Evolutionary conservation across 164 flowering plant genomes (phyloP), one percentile per base, ranked within the genome.

Genomic region (Kalanchoe fedtschenkoi): DNA sequence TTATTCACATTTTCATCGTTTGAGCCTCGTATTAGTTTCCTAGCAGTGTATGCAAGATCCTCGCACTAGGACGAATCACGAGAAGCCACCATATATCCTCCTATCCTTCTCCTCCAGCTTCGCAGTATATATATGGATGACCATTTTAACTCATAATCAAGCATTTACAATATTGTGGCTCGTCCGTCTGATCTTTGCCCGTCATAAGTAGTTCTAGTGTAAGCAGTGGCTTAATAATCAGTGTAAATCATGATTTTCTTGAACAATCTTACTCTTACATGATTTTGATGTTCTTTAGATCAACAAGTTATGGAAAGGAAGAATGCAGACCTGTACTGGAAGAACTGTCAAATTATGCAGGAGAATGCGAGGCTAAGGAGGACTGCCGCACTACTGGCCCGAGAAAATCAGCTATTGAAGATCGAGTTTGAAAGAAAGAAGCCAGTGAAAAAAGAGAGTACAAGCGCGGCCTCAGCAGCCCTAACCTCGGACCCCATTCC

Each of bases 311-410:
- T 85, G 96, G 96, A 87, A 46, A 87, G 79, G 71, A 65, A 87
- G 65, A 87, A 89, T 83, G 81, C 89, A 43, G 71, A 89, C 75
- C 81, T 89, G 65, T 81, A 74, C 75, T 58, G 83, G 78, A 80
- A 85, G 70, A 89, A 89, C 88, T 87, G 91, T 65, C 85, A 81
- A 80, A 89, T 89, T 62, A 80, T 87, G 74, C 74, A 81, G 58
- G 96, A 89, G 76, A 89, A 89, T 69, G 93, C 85, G 72, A 79
- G 81, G 79, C 82, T 89, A 29, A 85, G 88, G 82, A 87, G 82
- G 84, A 82, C 82, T 66, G 96, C 96, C 1, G 88, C 82, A 72
- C 66, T 76, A 38, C 85, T 89, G 61, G 82, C 83, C 74, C 85
- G 85, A 63, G 95, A 89, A 79, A 89, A 89, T 66, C 95, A 89